Evolutionary conservation across 2,329 filamentous ascomycete species (phyloP).

Genomic region (Bipolaris oryzae): DNA sequence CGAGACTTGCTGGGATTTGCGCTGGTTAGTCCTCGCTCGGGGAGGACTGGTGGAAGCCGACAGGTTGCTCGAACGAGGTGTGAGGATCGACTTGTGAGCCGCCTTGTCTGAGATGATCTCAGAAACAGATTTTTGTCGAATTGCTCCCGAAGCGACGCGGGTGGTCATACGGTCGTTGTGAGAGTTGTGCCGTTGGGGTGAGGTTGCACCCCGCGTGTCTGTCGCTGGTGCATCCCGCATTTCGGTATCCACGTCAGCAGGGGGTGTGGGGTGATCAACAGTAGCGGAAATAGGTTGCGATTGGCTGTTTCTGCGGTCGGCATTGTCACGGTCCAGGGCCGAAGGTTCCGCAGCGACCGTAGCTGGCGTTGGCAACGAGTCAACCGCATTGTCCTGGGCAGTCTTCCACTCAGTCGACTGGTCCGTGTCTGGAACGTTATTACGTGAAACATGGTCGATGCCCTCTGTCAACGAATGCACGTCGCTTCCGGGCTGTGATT

Average conservation of each 20-base stretch:
- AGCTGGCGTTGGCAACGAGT: constrained; percentile 46
- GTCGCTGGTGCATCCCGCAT: constrained; percentile 37
- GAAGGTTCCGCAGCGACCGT: constrained; percentile 43
- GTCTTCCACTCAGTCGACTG: constrained; percentile 18
- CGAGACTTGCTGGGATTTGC: constrained; percentile 67
- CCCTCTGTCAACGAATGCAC: constrained; percentile 32
- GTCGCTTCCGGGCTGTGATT: constrained; percentile 19
- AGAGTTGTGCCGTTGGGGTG: constrained; percentile 33
- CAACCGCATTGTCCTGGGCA: constrained; percentile 29
- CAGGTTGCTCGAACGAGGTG: constrained; percentile 39
- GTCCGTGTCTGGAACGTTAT: constrained; percentile 9
- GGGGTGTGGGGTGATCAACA: constrained; percentile 43
- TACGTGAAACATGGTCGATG: constrained; percentile 26
- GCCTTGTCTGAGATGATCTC: constrained; percentile 71
- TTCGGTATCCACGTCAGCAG: constrained; percentile 43
- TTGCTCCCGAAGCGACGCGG: constrained; percentile 71
- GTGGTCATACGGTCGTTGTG: constrained; percentile 66
- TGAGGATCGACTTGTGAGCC: constrained; percentile 52
- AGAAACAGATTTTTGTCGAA: constrained; percentile 73
- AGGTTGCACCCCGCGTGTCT: constrained; percentile 11
- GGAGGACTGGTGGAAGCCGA: constrained; percentile 34
- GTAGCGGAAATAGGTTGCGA: constrained; percentile 19
- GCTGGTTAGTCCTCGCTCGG: constrained; percentile 28
- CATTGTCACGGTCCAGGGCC: constrained; percentile 28
- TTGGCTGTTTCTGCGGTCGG: constrained; percentile 19